Percentiles rank a stretch among this genome's conserved stretches.
These are phyloP conservation scores for Pugionium dolabratum DNA, from an alignment of 345 rosid genomes.

Conservation along the genomic window DNA sequence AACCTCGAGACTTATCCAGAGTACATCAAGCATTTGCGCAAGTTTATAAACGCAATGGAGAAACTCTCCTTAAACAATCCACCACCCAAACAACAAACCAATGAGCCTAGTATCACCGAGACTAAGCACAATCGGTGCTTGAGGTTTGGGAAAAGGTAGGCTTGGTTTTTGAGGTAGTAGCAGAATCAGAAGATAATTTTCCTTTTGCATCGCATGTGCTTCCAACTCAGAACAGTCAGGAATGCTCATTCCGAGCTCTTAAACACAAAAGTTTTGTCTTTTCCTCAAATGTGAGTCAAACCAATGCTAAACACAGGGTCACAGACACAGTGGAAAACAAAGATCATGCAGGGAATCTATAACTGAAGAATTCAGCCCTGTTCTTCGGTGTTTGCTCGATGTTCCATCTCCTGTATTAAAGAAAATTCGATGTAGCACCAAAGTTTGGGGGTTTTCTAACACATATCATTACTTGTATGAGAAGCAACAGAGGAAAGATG, in stretches of 20 bases:
- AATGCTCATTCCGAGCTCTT: not conserved
- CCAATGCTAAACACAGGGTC: slow-evolving; percentile 5
- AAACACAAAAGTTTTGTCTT: slow-evolving; percentile 29
- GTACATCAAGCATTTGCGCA: slow-evolving; percentile 81
- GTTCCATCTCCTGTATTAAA: slow-evolving; percentile 25
- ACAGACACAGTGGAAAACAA: not conserved
- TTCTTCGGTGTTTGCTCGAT: slow-evolving; percentile 12
- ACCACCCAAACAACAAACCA: slow-evolving; percentile 46
- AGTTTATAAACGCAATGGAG: slow-evolving; percentile 89
- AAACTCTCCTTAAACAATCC: slow-evolving; percentile 63
- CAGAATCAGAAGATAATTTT: slow-evolving; percentile 24
- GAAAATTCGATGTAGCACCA: no score
- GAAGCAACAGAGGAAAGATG: not conserved
- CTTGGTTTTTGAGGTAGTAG: no score
- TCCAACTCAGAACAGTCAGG: no score
- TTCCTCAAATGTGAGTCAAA: slow-evolving; percentile 23
- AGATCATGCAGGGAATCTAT: slow-evolving; percentile 20
- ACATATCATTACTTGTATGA: no score
- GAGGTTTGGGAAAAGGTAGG: slow-evolving; percentile 54
- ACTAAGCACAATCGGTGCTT: slow-evolving; percentile 66
- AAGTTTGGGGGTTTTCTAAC: no score
- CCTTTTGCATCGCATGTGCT: slow-evolving; percentile 26
- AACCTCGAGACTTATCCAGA: slow-evolving; percentile 93
- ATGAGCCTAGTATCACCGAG: slow-evolving; percentile 60
- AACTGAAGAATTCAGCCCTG: slow-evolving; percentile 15